Evolutionary conservation across 345 rosid genomes (phyloP), one percentile per base, ranked within the genome.

Genomic region (Melaleuca quinquenervia): DNA sequence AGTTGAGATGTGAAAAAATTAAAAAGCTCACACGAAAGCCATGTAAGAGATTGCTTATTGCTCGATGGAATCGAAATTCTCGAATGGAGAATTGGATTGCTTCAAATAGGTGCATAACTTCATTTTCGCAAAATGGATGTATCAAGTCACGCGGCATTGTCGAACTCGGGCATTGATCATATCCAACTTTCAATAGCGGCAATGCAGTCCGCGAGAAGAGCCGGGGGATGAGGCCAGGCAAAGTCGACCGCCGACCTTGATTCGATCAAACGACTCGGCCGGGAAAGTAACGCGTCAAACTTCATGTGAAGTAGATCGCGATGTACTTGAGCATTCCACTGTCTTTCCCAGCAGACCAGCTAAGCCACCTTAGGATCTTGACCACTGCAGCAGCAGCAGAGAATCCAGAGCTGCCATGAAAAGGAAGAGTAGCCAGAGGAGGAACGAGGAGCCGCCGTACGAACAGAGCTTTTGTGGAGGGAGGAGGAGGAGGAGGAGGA

Each of bases 51-150:
- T 24, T 26, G 14, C 2, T 0, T 10, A 24, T 24, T 56, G 3
- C 27, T 56, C 15, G 0, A 56, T 56, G 14, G 29, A 24, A 13
- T 56, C 14, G 29, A 11, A 8, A 56, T 56, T 24, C 62, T 10
- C 3, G 0, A 56, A 26, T 0, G 15, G 0, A 0, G 62, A 56
- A 5, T 0, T 1, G 3, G 0, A 1, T 0, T 0, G 0, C 8
- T 56, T 24, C 27, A 24, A 24, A 6, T 1, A 55, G 22, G 27
- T 55, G 22, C n/a, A 8, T 1, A 55, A 55, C 24, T 54, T 54
- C 58, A 54, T 54, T 8, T 21, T 54, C 8, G 0, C 70, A 58
- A 58, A n/a, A 58, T 58, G 4, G 4, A 12, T 5, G 70, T n/a
- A 58, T 58, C 32, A n/a, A 58, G n/a, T 11, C 3, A n/a, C 7